Conservation (phyloP, 1,139 yeast species). For the Wickerhamiella pararugosa region DNA sequence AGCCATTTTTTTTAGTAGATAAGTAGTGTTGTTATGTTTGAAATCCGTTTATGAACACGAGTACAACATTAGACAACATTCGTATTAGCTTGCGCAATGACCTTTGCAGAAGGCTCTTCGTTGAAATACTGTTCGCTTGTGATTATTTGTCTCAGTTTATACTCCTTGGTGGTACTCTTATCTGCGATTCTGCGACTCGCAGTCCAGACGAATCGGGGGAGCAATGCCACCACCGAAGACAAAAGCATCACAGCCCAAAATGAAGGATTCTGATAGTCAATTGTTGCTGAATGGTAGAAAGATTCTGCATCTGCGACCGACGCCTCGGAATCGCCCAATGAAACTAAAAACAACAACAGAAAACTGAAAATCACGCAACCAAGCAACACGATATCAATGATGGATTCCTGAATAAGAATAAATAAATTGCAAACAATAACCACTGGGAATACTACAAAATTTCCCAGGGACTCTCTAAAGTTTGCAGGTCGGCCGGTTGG, state of each 20-base stretch:
- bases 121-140: too few relatives aligned
- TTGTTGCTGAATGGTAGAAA: slow-evolving; percentile 65
- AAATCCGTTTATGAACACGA: too few relatives aligned
- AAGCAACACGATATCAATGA: slow-evolving; percentile 90
- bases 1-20: too few relatives aligned
- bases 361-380: slow-evolving; percentile 51
- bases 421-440: slow-evolving; percentile 69
- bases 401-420: slow-evolving; percentile 62
- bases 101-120: too few relatives aligned
- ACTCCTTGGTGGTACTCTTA: too few relatives aligned
- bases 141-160: too few relatives aligned
- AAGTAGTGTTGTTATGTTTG: too few relatives aligned
- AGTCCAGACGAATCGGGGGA: slow-evolving; percentile 50
- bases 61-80: too few relatives aligned
- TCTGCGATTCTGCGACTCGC: too few relatives aligned
- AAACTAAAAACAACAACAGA: slow-evolving; percentile 38
- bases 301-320: slow-evolving; percentile 44
- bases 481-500: slow-evolving; percentile 53
- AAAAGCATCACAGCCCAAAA: slow-evolving; percentile 73
- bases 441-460: slow-evolving; percentile 63
- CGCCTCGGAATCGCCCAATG: slow-evolving; percentile 92
- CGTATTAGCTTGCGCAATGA: too few relatives aligned
- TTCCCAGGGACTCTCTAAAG: slow-evolving; percentile 76
- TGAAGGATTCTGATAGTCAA: slow-evolving; percentile 51
- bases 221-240: slow-evolving; percentile 53